These are phyloP conservation scores for Xylariaceae sp. DNA, from an alignment of 2,329 filamentous ascomycete genomes.

Conservation along the genomic window DNA sequence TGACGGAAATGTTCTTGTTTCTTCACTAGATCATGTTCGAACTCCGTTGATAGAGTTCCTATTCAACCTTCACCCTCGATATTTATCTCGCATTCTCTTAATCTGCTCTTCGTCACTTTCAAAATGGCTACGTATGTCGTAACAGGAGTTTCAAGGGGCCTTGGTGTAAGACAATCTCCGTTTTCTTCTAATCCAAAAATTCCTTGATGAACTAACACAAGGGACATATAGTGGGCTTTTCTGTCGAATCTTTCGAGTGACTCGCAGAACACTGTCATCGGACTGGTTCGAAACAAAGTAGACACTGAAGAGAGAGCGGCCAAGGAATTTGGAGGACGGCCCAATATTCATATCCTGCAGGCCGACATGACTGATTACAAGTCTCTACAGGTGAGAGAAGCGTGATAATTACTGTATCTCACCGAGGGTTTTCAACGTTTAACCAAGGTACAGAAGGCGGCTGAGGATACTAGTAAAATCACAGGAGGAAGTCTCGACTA, in stretches of 20 bases:
- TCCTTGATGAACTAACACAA: background rate
- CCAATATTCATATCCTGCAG: background rate
- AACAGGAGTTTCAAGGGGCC: background rate
- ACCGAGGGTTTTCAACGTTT: background rate
- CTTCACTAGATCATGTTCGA: too few relatives aligned
- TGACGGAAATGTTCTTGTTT: too few relatives aligned
- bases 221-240: background rate
- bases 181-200: background rate
- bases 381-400: background rate
- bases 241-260: background rate
- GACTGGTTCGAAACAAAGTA: background rate
- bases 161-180: background rate
- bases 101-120: too few relatives aligned
- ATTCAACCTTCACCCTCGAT: too few relatives aligned
- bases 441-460: constrained; percentile 19
- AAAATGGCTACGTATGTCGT: constrained; percentile 1
- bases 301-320: background rate
- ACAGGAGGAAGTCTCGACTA: constrained; percentile 44
- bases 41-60: too few relatives aligned
- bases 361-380: background rate
- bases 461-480: constrained; percentile 27
- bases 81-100: too few relatives aligned
- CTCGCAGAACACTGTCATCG: background rate
- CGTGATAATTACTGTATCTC: background rate
- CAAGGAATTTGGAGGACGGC: background rate